These are phyloP conservation scores for Pleurotus cornucopiae DNA, from an alignment of 768 basidiomycete species.

Conservation along the genomic window DNA sequence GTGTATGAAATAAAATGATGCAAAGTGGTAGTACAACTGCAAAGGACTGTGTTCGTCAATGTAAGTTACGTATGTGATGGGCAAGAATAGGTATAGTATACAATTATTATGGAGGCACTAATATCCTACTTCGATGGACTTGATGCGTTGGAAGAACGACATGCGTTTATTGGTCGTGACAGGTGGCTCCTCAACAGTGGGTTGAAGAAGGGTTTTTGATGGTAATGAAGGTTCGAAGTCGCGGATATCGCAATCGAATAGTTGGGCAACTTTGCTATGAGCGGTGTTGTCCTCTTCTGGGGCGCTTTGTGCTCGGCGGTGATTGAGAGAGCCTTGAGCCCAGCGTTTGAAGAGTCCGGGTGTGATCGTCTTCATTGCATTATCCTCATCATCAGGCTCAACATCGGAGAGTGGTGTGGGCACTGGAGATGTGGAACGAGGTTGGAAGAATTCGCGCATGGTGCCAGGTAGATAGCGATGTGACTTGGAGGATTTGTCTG, in stretches of 20 bases:
- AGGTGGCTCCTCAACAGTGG: background rate
- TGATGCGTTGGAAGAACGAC: slow-evolving; percentile 31
- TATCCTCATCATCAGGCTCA: slow-evolving; percentile 10
- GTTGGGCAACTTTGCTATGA: slow-evolving; percentile 11
- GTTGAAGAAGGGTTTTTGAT: background rate
- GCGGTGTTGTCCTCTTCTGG: slow-evolving; percentile 31
- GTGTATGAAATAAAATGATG: background rate
- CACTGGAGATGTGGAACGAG: slow-evolving; percentile 39
- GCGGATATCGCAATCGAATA: background rate
- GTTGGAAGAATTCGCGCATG: slow-evolving; percentile 55
- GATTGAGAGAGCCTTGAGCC: slow-evolving; percentile 39
- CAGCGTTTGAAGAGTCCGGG: slow-evolving; percentile 41
- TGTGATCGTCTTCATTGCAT: slow-evolving; percentile 18
- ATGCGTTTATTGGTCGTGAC: slow-evolving; percentile 24
- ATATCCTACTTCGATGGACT: slow-evolving; percentile 13
- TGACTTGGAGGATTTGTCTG: slow-evolving; percentile 23
- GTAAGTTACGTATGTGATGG: background rate
- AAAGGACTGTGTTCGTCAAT: background rate
- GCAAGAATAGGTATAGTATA: slow-evolving; percentile 1
- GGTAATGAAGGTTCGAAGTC: background rate
- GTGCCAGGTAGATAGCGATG: slow-evolving; percentile 55
- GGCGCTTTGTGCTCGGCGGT: slow-evolving; percentile 49
- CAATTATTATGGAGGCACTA: background rate
- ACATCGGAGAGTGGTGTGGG: slow-evolving; percentile 12
- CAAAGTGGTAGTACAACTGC: slow-evolving; percentile 8